Base-by-base conservation (phyloP, 805 yeast species). In the Pichia kluyveri region DNA sequence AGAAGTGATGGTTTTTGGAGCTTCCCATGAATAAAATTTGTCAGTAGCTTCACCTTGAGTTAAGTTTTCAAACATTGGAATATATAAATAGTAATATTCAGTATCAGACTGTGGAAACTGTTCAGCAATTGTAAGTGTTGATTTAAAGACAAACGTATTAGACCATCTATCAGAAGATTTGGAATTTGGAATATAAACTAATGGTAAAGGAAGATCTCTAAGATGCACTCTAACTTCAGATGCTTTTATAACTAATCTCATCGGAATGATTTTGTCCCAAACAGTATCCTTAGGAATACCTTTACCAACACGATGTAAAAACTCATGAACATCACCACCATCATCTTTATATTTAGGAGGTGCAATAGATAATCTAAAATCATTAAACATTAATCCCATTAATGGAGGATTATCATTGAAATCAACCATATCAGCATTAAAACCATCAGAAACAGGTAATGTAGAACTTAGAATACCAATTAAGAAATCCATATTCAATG, bases 131-230 rank as follows among this genome's bases (percentile, higher is more conserved):
- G 86, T 73, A 28, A 86, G 58, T 54, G 86, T 80, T 23, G 96
- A 95, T 26, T 65, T 43, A 15, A 65, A 42, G 8, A 56, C 51
- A 30, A 56, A 42, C 10, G 54, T 48, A 6, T 41, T 48, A 23
- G 28, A 23, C 46, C 27, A 55, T 43, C 8, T 51, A 26, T n/a
- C 19, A 8, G 10, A 9, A 11, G 48, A 10, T 26, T 45, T 43
- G 5, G 57, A 50, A 15, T 46, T 47, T 3, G 96, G 96, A 52
- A 90, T 77, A 53, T 80, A 80, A 9, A 86, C 62, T 44, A 90
- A 66, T 0, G 98, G 97, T 15, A 91, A 58, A 0, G 97, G 97
- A 59, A 84, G 88, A 58, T 90, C 98, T 47, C 93, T 69, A 51
- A 90, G 56, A 60, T 86, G 91, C 56, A 80, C 72, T 50, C 93